These are phyloP conservation scores for Carex scoparia DNA, from an alignment of 176 grass and related monocot genomes.

Conservation along the genomic window DNA sequence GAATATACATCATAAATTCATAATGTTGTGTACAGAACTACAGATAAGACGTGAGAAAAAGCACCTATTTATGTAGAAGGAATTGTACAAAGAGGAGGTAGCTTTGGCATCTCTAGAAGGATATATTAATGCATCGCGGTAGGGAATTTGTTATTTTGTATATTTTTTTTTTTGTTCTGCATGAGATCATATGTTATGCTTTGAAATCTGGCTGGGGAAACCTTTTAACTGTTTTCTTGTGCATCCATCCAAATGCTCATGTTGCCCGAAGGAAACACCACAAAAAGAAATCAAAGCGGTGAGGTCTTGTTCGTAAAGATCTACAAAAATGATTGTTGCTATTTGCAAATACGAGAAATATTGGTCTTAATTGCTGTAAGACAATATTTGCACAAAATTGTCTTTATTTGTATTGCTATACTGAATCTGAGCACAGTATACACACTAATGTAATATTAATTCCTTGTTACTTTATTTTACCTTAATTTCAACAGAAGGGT, in stretches of 20 bases:
- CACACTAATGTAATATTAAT: not conserved
- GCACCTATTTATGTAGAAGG: not conserved
- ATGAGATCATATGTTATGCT: not conserved
- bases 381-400: not conserved
- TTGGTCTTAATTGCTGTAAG: not conserved
- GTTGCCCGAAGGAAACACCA: not conserved
- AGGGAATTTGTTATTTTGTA: not conserved
- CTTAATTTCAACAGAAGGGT: conserved; percentile 21
- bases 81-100: not conserved
- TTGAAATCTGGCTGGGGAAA: not conserved
- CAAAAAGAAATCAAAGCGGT: not conserved
- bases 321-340: too few species aligned
- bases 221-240: not conserved
- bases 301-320: not conserved
- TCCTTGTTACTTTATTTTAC: not conserved
- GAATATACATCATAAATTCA: not conserved
- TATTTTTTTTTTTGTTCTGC: not conserved
- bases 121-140: not conserved
- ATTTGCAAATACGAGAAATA: not conserved
- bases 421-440: not conserved
- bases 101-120: not conserved
- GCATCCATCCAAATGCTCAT: not conserved
- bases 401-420: not conserved
- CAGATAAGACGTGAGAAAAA: not conserved
- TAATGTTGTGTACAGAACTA: not conserved